A percentile compares a stretch with the other conserved stretches of the same genome.
Conservation (phyloP, 208 protist genomes). For the Tritrichomonas musculus region DNA sequence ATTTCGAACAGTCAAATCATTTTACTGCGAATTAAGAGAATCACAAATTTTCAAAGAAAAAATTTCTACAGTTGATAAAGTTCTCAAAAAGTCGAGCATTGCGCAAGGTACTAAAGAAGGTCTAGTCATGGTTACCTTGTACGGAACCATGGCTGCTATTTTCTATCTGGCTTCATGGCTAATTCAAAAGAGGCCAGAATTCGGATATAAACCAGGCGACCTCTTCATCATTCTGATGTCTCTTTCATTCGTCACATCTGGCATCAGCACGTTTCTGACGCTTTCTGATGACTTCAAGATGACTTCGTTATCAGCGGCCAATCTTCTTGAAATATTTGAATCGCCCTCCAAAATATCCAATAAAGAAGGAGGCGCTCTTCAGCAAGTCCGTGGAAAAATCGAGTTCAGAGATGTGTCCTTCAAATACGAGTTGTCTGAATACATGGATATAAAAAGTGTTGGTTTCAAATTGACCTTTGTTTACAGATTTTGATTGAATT, state of each 20-base stretch:
- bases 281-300: neutral
- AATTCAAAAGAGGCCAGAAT: neutral
- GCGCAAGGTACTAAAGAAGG: neutral
- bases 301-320: neutral
- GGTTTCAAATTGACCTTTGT: no score
- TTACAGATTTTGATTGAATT: no score
- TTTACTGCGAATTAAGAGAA: neutral
- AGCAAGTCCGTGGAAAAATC: neutral
- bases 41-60: neutral
- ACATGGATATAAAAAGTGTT: no score
- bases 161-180: neutral
- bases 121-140: neutral
- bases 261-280: neutral
- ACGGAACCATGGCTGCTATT: neutral
- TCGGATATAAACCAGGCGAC: neutral
- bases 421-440: no score
- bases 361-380: neutral
- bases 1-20: conserved; percentile 25
- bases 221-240: neutral
- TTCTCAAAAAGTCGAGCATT: neutral
- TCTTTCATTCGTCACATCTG: neutral
- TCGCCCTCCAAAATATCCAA: no score
- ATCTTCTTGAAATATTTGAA: neutral
- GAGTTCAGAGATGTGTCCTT: neutral
- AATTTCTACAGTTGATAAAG: neutral